These are phyloP conservation scores for Pseudogymnoascus sp. DNA, from an alignment of 2,329 filamentous ascomycete species.

Conservation along the genomic window DNA sequence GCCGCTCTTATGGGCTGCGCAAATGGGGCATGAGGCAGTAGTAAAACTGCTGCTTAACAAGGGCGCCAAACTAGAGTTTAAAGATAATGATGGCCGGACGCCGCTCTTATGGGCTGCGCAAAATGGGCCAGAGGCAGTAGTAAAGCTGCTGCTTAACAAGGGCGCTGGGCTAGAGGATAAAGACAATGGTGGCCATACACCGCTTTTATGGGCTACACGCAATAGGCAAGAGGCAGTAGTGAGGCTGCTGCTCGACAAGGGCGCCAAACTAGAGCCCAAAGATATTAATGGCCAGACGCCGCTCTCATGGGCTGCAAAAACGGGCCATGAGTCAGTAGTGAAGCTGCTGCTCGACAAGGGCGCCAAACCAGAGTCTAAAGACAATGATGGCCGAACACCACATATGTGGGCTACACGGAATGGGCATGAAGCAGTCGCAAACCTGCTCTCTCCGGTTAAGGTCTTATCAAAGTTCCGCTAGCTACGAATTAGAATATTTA, in stretches of 20 bases:
- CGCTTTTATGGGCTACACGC: not conserved
- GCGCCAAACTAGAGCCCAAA: conserved; percentile 4
- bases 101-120: not conserved
- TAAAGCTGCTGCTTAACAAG: conserved; percentile 5
- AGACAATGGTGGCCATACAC: not conserved
- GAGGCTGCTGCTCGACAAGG: not conserved
- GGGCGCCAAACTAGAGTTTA: conserved; percentile 10
- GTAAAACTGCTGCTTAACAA: conserved; percentile 16
- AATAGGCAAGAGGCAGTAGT: not conserved
- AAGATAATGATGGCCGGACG: fast-evolving
- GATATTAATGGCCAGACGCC: conserved; percentile 7
- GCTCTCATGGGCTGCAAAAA: conserved; percentile 5
- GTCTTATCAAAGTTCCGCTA: too few species aligned
- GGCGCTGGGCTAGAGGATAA: not conserved
- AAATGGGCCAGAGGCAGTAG: not conserved
- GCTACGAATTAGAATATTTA: too few species aligned
- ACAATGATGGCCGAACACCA: not conserved
- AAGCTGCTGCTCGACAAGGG: conserved; percentile 4
- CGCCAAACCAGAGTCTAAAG: not conserved
- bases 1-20: conserved; percentile 10
- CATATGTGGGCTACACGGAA: not conserved
- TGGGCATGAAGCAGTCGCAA: not conserved
- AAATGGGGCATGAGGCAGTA: conserved; percentile 12
- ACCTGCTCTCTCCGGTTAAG: too few species aligned
- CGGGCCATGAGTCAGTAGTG: not conserved